These are phyloP conservation scores for Meyerozyma athensensis DNA, from an alignment of 1,139 yeast species.

Conservation along the genomic window DNA sequence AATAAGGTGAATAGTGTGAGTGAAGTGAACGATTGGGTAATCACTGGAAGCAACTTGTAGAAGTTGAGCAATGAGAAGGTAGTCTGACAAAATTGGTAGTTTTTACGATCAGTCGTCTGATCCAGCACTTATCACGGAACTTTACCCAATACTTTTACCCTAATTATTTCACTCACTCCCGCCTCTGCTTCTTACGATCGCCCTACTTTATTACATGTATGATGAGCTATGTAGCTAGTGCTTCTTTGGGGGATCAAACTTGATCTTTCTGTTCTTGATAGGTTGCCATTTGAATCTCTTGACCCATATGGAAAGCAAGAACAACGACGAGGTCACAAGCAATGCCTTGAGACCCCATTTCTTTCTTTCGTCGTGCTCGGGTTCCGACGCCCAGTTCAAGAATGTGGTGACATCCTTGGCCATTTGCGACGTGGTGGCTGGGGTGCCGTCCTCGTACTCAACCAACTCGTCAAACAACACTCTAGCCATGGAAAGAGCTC, in stretches of 20 bases:
- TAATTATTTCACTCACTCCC: too few species aligned
- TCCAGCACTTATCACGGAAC: too few species aligned
- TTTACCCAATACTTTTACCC: too few species aligned
- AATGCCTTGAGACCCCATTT: conserved; percentile 93
- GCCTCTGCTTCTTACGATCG: not conserved
- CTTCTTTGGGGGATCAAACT: conserved; percentile 86
- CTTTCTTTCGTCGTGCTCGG: conserved; percentile 98
- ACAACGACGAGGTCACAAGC: conserved; percentile 72
- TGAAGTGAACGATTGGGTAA: too few species aligned
- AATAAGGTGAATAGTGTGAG: too few species aligned
- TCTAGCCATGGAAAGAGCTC: conserved; percentile 98
- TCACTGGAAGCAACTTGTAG: too few species aligned
- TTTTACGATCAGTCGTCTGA: too few species aligned
- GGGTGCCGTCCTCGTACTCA: conserved; percentile 98
- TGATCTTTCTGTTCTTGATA: conserved; percentile 91
- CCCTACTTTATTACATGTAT: conserved; percentile 1
- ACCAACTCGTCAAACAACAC: conserved; percentile 95
- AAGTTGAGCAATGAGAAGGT: too few species aligned
- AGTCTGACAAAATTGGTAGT: too few species aligned
- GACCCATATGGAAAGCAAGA: conserved; percentile 82
- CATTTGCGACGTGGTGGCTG: conserved; percentile 98
- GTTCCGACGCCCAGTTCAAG: conserved; percentile 98
- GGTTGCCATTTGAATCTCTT: conserved; percentile 99
- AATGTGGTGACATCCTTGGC: conserved; percentile 96
- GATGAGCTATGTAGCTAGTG: conserved; percentile 15